Percentiles rank a stretch among this genome's conserved stretches.
phyloP scores from a whole-genome alignment of 768 basidiomycete species.

The Suillus bovinus region DNA sequence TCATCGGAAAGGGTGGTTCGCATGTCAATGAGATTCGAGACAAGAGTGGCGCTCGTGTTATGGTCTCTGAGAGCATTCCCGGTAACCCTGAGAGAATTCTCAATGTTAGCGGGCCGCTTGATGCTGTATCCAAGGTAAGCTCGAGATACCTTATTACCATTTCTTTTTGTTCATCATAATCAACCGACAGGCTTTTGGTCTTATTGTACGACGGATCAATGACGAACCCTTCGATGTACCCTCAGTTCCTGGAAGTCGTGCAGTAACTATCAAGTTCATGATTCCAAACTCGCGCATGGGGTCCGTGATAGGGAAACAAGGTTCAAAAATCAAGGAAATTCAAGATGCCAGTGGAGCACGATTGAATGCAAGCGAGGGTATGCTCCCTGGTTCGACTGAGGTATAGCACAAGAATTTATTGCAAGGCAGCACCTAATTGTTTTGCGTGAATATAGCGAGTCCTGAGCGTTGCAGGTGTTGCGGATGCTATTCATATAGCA shows the following conservation, averaged over 20 bases:
- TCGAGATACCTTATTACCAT: constrained; percentile 6
- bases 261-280: constrained; percentile 99
- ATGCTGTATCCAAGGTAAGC: constrained; percentile 96
- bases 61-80: constrained; percentile 97
- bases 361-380: constrained; percentile 95
- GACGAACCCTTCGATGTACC: constrained; percentile 98
- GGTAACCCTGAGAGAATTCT: constrained; percentile 99
- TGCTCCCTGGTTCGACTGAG: constrained; percentile 99
- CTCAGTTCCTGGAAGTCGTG: constrained; percentile 95
- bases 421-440: constrained; percentile 13
- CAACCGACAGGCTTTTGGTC: constrained; percentile 82
- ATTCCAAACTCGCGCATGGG: constrained; percentile 99
- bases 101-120: constrained; percentile 93
- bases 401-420: constrained; percentile 41
- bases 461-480: constrained; percentile 95
- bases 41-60: constrained; percentile 94
- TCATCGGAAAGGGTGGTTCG: constrained; percentile 93
- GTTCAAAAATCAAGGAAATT: constrained; percentile 98
- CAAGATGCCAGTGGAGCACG: constrained; percentile 97
- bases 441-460: constrained; percentile 66
- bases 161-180: constrained; percentile 6
- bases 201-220: constrained; percentile 98
- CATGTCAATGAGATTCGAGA: constrained; percentile 99
- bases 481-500: constrained; percentile 98
- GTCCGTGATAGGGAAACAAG: constrained; percentile 96